Evolutionary conservation across 148 eudicot genomes (phyloP), one percentile per base, ranked within the genome.

Genomic region (Oxyria digyna): DNA sequence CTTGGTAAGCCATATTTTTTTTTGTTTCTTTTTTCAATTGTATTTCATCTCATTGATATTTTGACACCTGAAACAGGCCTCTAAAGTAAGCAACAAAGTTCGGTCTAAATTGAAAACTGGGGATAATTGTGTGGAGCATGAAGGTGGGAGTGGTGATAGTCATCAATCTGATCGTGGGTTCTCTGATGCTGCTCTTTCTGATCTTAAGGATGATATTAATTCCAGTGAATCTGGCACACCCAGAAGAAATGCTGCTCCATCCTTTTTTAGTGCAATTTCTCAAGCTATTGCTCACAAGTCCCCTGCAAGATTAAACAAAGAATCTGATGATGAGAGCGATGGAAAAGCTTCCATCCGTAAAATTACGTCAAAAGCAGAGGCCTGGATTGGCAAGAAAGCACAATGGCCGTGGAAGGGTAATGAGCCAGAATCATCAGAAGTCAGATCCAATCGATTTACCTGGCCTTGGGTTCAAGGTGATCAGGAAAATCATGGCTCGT

Each of bases 201-300:
- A 91, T 42, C 86, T 75, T 45, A 85, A 82, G 74, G 98, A 90
- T 11, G 96, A 93, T 74, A 89, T 80, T 48, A 75, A 48, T 77
- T 90, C 98, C 73, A 91, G 96, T 79, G 97, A 88, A 69, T 87
- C 87, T 64, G 88, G 96, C 74, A 90, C 96, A 24, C 91, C 95
- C 0, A 80, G 88, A 76, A 88, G 90, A 50, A 91, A 90, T 69
- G 43, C 81, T 40, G 84, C 70, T 48, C 82, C 82, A 57, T 80
- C 83, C 69, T 76, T 85, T 45, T 78, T 80, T 70, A 87, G 88
- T 63, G 78, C 78, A 41, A 85, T 85, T 74, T 77, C 88, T 70
- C 80, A 79, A 62, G 59, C 18, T 40, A 33, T 73, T 71, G 66
- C 78, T 1, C 89, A 79, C 27, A 69, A 76, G 71, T 76, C 81